phyloP scores from a whole-genome alignment of 2,329 filamentous ascomycete genomes.

The Zalaria sp. region DNA sequence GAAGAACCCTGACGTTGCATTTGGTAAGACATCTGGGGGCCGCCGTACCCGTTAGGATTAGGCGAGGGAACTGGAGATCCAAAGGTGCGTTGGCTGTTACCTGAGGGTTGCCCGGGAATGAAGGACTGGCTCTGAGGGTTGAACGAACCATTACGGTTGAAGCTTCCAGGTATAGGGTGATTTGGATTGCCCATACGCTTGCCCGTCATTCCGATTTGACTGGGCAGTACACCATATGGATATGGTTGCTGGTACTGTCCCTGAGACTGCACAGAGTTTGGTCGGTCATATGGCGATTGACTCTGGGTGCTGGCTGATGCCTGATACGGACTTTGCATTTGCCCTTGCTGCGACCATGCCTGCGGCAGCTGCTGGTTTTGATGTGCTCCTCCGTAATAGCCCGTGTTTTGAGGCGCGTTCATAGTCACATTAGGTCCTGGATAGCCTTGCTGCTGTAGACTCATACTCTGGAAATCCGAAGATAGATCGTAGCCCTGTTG shows the following conservation, averaged over 20 bases:
- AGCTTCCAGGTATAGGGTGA: constrained; percentile 75
- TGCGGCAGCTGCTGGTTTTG: constrained; percentile 16
- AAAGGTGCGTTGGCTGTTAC: neutral
- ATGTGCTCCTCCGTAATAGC: neutral
- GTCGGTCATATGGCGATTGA: neutral
- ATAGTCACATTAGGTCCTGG: neutral
- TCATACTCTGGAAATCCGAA: constrained; percentile 31
- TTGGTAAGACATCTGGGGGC: constrained; percentile 6
- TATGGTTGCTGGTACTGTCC: constrained; percentile 33
- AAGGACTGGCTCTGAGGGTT: constrained; percentile 93
- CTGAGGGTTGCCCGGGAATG: constrained; percentile 45
- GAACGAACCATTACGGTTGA: constrained; percentile 62
- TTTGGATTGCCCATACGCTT: constrained; percentile 40
- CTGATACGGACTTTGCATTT: neutral
- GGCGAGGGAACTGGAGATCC: neutral
- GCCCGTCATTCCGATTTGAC: constrained; percentile 3
- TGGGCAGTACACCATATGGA: constrained; percentile 42
- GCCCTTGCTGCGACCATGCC: constrained; percentile 11
- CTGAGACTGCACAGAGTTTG: neutral
- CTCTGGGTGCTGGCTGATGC: neutral
- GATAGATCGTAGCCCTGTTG: constrained; percentile 28
- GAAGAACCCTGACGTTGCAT: constrained; percentile 18
- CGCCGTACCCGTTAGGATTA: constrained; percentile 1
- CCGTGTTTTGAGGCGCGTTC: constrained; percentile 5
- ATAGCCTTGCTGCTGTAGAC: constrained; percentile 22